Conservation (phyloP, 371 early-diverging fungal species). For the Nematocida homosporus region DNA sequence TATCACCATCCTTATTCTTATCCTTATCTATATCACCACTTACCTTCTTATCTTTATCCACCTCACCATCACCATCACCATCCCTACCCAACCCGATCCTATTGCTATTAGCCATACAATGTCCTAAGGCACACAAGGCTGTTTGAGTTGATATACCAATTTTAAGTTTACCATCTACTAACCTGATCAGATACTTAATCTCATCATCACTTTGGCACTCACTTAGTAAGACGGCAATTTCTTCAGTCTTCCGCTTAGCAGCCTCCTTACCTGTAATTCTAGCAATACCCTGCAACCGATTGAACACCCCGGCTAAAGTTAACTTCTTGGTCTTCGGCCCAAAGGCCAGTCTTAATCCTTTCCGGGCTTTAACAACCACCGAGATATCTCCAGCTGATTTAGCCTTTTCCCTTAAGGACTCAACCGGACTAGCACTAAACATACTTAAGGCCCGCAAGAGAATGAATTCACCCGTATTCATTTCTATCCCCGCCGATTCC, state of each 20-base stretch:
- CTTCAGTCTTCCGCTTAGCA: conserved; percentile 72
- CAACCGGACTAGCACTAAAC: conserved; percentile 75
- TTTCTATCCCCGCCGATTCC: conserved; percentile 85
- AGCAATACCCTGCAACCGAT: conserved; percentile 78
- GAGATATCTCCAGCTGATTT: conserved; percentile 81
- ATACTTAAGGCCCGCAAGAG: conserved; percentile 84
- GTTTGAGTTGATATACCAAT: conserved; percentile 93
- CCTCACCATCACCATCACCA: not conserved
- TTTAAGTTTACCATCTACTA: conserved; percentile 86
- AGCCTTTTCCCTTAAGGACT: conserved; percentile 75
- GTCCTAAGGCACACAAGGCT: conserved; percentile 78
- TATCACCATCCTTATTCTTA: conserved; percentile 73
- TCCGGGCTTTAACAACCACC: conserved; percentile 76
- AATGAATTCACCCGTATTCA: conserved; percentile 86
- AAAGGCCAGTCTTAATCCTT: conserved; percentile 73
- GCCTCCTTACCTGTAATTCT: conserved; percentile 74
- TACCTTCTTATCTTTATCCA: not conserved
- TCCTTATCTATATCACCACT: too few species aligned
- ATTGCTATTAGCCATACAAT: conserved; percentile 71
- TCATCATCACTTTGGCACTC: conserved; percentile 75
- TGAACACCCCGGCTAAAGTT: conserved; percentile 77
- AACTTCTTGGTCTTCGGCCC: conserved; percentile 76
- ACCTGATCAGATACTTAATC: conserved; percentile 82
- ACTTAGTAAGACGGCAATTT: conserved; percentile 76
- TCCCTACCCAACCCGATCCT: too few species aligned